Percentiles rank a stretch among this genome's conserved stretches.
phyloP scores from a whole-genome alignment of 2,329 filamentous ascomycete species.

The Talaromyces pinophilus region DNA sequence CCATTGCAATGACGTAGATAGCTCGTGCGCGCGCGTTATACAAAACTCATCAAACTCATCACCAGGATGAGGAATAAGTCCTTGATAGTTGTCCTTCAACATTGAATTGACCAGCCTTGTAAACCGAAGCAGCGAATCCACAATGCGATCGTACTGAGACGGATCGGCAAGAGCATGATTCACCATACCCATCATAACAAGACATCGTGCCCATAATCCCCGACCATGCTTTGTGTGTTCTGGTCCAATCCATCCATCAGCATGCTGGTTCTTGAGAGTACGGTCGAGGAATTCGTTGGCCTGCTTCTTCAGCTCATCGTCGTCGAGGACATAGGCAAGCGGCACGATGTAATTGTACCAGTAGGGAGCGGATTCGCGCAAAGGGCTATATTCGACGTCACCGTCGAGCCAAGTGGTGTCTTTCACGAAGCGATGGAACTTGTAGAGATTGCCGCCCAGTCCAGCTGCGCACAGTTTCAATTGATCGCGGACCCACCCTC shows the following conservation, averaged over 20 bases:
- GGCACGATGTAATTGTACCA: slow-evolving; percentile 24
- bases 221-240: slow-evolving; percentile 20
- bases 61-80: slow-evolving; percentile 20
- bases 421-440: slow-evolving; percentile 22
- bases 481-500: slow-evolving; percentile 22
- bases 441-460: slow-evolving; percentile 21
- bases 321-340: slow-evolving; percentile 22
- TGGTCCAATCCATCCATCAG: slow-evolving; percentile 23
- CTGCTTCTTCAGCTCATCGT: slow-evolving; percentile 21
- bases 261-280: slow-evolving; percentile 21
- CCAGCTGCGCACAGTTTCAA: slow-evolving; percentile 22
- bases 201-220: slow-evolving; percentile 22
- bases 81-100: slow-evolving; percentile 23
- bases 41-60: slow-evolving; percentile 23
- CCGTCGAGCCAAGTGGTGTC: slow-evolving; percentile 20
- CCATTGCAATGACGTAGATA: slow-evolving; percentile 23
- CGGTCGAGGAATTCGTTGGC: slow-evolving; percentile 21
- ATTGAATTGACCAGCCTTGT: slow-evolving; percentile 19
- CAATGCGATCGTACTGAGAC: slow-evolving; percentile 22
- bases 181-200: slow-evolving; percentile 24
- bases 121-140: slow-evolving; percentile 20
- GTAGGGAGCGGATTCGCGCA: slow-evolving; percentile 22
- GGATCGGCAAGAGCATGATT: slow-evolving; percentile 22
- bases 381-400: slow-evolving; percentile 19
- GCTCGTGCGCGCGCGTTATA: slow-evolving; percentile 22